Base-by-base conservation (phyloP, 257 asterid species). In the Solanum rostratum region DNA sequence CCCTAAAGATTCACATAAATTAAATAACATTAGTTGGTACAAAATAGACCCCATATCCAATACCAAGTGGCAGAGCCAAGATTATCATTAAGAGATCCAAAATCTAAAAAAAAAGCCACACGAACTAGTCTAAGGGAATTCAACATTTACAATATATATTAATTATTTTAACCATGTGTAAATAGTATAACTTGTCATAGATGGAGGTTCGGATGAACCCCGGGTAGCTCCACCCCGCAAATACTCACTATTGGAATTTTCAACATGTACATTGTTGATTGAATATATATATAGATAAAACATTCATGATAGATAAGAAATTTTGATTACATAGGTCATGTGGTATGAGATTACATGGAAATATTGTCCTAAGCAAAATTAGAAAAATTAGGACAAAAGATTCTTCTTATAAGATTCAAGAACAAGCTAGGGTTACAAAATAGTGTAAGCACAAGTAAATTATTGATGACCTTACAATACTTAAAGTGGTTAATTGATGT, bases 371-470 rank as follows among this genome's bases (percentile, higher is more conserved):
- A 39, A 57, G 24, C 22, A 81, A 13, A 81, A 37, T 37, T 57
- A 39, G 84, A 53, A 78, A 50, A 27, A 50, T 78, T 50, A 78
- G 63, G 63, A 78, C 82, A 49, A 50, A 78, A 50, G 43, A 78
- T 50, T 29, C 63, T 29, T 78, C 82, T 78, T 78, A 27, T 78
- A 78, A 78, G n/a, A 29, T 29, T 74, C 63, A 27, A 16, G 63
- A 49, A 49, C 27, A 49, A 50, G 27, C 63, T 78, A 50, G 71
- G 54, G 55, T 60, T 80, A 86, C 86, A 85, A 81, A 88, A 83
- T 79, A 63, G 57, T 22, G 57, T 59, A 86, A 84, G 88, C 80
- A 78, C 76, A 85, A 79, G 80, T 79, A 85, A 85, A 84, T 87
- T 84, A 87, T 85, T 86, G 87, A 84, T 52, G 66, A 37, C 50